Evolutionary conservation across 1,284 basidiomycete genomes (phyloP).

Genomic region (Meripilus lineatus): DNA sequence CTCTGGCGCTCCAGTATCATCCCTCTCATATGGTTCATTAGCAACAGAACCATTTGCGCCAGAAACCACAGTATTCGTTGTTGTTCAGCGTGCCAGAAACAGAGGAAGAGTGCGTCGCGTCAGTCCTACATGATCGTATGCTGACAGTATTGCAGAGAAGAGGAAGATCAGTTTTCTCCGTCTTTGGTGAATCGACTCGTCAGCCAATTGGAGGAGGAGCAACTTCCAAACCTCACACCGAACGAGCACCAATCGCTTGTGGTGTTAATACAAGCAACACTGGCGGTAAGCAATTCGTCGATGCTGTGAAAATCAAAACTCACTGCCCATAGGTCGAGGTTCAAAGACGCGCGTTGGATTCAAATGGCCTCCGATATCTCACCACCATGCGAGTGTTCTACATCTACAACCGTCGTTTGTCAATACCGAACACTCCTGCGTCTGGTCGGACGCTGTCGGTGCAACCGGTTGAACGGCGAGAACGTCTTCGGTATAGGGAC

Average conservation of each 20-base stretch:
- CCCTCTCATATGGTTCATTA: too few species aligned
- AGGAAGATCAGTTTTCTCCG: constrained; percentile 62
- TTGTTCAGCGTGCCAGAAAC: constrained; percentile 38
- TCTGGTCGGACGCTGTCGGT: constrained; percentile 33
- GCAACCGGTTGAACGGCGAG: constrained; percentile 48
- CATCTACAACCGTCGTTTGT: constrained; percentile 63
- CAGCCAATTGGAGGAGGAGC: constrained; percentile 55
- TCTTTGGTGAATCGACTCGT: constrained; percentile 58
- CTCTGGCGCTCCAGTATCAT: not conserved
- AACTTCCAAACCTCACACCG: constrained; percentile 65
- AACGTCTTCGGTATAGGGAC: constrained; percentile 83
- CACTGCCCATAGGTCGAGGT: constrained; percentile 68
- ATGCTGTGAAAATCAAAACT: constrained; percentile 1
- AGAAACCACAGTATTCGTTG: constrained; percentile 35
- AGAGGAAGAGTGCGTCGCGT: constrained; percentile 39
- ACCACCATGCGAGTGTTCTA: constrained; percentile 85
- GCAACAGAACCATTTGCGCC: constrained; percentile 16
- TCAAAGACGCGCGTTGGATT: constrained; percentile 80
- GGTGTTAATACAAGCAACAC: constrained; percentile 77
- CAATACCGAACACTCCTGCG: constrained; percentile 40
- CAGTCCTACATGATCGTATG: not conserved
- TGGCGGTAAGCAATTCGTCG: constrained; percentile 57
- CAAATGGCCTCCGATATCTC: constrained; percentile 87
- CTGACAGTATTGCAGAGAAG: constrained; percentile 21
- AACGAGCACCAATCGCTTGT: constrained; percentile 79